These are phyloP conservation scores for Nemania sp. DNA, from an alignment of 2,329 filamentous ascomycete species.

Conservation along the genomic window DNA sequence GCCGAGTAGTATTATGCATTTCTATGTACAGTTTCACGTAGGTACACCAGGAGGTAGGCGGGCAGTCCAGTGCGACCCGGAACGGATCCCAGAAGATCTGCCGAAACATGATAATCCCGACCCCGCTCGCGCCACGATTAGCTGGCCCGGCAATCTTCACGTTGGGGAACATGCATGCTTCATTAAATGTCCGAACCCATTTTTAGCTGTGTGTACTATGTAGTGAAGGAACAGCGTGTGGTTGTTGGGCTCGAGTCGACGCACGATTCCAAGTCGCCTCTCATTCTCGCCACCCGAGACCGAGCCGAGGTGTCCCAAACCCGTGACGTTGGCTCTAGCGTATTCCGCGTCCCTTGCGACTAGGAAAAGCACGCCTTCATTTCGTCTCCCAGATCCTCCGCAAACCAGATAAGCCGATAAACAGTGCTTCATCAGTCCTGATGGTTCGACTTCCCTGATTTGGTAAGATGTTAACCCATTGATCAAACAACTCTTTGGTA, in stretches of 20 bases:
- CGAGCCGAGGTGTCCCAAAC: too few species aligned
- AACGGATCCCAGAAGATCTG: conserved; percentile 6
- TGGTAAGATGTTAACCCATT: conserved; percentile 81
- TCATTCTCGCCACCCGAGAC: too few species aligned
- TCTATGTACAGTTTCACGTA: background rate
- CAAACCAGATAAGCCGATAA: conserved; percentile 72
- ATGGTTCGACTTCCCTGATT: conserved; percentile 82
- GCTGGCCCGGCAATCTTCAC: conserved; percentile 8
- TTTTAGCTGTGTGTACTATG: too few species aligned
- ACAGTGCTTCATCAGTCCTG: conserved; percentile 80
- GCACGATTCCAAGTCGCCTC: too few species aligned
- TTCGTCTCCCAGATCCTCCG: conserved; percentile 56
- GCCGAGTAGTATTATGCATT: background rate
- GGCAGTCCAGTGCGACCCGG: background rate
- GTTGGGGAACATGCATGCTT: conserved; percentile 8
- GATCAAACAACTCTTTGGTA: conserved; percentile 75
- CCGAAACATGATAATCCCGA: conserved; percentile 7
- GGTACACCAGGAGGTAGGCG: too few species aligned
- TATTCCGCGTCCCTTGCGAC: background rate
- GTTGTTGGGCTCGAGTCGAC: too few species aligned
- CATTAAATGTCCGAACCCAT: too few species aligned
- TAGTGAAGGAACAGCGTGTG: too few species aligned
- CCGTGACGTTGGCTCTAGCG: too few species aligned
- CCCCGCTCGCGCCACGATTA: conserved; percentile 13
- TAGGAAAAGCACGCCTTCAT: conserved; percentile 13